Evolutionary conservation across 345 rosid genomes (phyloP), one percentile per base, ranked within the genome.

Genomic region (Zanthoxylum bungeanum): DNA sequence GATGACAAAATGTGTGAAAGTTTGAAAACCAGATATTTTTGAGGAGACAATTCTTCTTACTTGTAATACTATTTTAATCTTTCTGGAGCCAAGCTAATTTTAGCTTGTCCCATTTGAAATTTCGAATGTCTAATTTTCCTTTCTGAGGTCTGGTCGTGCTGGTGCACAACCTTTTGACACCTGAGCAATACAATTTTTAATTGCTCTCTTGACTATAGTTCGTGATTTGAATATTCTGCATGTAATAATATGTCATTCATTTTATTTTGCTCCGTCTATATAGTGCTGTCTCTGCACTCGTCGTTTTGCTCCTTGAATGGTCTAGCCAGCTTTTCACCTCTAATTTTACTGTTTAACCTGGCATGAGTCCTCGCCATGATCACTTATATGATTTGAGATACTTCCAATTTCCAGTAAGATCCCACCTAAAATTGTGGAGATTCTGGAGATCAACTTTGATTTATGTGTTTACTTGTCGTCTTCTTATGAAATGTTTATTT

Each of bases 341-440:
- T 68, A 44, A 31, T 62, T 67, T n/a, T 19, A 22, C 33, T 63
- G 33, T 19, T 73, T 58, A 58, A 57, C 53, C 63, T 25, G 51
- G 55, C n/a, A n/a, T n/a, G n/a, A n/a, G n/a, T n/a, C n/a, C n/a
- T n/a, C n/a, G n/a, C 65, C 11, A 21, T 3, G 39, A 1, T n/a
- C 50, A 44, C 61, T 64, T 27, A 33, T 7, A 55, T 49, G 21
- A 55, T 65, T 52, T 52, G 21, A 49, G 44, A 66, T 14, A 33
- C 33, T 49, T 55, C 42, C 19, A 7, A 4, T 49, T 58, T 11
- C 19, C 37, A 53, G 33, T 30, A 61, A 62, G 30, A 39, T 60
- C 1, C 1, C 69, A 27, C 52, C 44, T 28, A 14, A 7, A 24
- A 34, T 47, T 73, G 50, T 62, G 42, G 24, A 57, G 31, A 60